These are phyloP conservation scores for Jatropha curcas DNA, from an alignment of 345 rosid species.

Conservation along the genomic window DNA sequence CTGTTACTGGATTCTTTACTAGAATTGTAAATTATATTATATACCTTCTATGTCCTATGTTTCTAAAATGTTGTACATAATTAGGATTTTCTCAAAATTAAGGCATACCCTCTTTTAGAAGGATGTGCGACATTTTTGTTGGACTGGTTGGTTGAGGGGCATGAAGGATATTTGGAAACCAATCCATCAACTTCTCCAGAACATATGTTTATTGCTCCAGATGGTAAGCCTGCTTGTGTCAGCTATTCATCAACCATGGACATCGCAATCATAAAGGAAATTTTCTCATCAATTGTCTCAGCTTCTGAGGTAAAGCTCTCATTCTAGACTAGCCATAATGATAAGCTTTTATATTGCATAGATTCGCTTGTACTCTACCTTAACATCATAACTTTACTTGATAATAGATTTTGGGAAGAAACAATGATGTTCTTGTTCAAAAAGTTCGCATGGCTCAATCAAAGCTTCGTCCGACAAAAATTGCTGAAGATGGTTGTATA, in stretches of 20 bases:
- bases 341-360: neutral
- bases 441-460: conserved; percentile 59
- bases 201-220: conserved; percentile 74
- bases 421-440: conserved; percentile 48
- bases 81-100: conserved; percentile 72
- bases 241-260: conserved; percentile 99
- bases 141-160: conserved; percentile 90
- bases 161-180: conserved; percentile 68
- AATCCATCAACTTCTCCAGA: conserved; percentile 99
- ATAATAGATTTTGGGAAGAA: conserved; percentile 61
- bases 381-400: neutral
- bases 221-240: conserved; percentile 70
- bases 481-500: conserved; percentile 70
- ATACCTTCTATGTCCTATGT: neutral
- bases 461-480: conserved; percentile 65
- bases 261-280: conserved; percentile 74
- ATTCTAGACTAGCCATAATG: neutral
- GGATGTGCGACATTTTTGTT: conserved; percentile 76
- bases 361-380: neutral
- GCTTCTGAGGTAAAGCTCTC: conserved; percentile 75
- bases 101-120: conserved; percentile 81
- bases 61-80: neutral
- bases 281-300: conserved; percentile 60
- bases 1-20: too few species aligned
- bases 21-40: too few species aligned